phyloP scores from a whole-genome alignment of 2,329 filamentous ascomycete genomes.

The Sordariomycetes sp. region DNA sequence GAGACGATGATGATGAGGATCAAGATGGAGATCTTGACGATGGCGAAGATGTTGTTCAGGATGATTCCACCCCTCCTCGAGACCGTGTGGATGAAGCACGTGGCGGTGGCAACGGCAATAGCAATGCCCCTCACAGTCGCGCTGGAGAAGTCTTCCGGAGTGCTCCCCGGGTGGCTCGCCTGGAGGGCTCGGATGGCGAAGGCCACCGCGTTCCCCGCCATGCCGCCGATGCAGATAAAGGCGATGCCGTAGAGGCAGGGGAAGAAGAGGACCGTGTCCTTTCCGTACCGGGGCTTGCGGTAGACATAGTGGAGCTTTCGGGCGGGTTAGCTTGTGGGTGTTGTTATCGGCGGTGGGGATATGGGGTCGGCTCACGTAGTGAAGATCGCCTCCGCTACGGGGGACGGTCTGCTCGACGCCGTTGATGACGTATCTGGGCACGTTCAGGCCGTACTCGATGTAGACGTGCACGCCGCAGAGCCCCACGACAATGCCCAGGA shows the following conservation, averaged over 20 bases:
- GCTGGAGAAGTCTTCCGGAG: conserved; percentile 6
- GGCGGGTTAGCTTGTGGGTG: background rate
- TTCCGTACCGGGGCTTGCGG: background rate
- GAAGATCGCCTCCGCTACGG: conserved; percentile 33
- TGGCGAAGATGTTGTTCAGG: conserved; percentile 37
- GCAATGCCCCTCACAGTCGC: conserved; percentile 33
- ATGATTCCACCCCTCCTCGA: conserved; percentile 38
- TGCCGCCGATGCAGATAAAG: conserved; percentile 36
- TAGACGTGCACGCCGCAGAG: conserved; percentile 23
- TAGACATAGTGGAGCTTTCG: background rate
- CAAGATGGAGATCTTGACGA: conserved; percentile 36
- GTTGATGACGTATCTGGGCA: conserved; percentile 27
- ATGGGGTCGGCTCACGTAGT: conserved; percentile 20
- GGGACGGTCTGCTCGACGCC: conserved; percentile 28
- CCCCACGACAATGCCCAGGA: conserved; percentile 24
- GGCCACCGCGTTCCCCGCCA: conserved; percentile 34
- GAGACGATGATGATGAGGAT: conserved; percentile 27
- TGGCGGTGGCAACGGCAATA: conserved; percentile 26
- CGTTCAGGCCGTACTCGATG: conserved; percentile 34
- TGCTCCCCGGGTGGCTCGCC: conserved; percentile 11
- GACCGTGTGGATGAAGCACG: conserved; percentile 34
- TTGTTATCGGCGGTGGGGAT: background rate
- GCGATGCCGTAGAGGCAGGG: conserved; percentile 31
- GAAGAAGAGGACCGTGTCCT: background rate
- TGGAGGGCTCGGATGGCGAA: conserved; percentile 28